phyloP scores from a whole-genome alignment of 345 rosid species.

The Zanthoxylum bungeanum region DNA sequence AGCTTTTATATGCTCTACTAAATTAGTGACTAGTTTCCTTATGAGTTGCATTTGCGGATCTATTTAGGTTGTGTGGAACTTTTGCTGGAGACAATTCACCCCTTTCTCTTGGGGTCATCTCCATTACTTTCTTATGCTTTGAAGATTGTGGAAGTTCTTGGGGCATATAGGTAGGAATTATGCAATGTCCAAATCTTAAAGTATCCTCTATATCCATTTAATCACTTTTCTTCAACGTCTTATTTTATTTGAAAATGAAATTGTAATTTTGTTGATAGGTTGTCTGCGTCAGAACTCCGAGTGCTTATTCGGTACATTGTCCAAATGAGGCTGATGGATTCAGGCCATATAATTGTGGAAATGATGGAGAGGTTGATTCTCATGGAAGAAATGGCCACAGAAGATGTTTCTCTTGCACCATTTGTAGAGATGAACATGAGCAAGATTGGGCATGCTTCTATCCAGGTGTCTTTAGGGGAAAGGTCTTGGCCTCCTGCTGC shows the following conservation, averaged over 20 bases:
- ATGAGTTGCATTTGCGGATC: constrained; percentile 20
- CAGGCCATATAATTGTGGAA: constrained; percentile 76
- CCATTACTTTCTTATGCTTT: constrained; percentile 70
- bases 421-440: constrained; percentile 97
- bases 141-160: constrained; percentile 96
- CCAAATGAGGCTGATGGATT: constrained; percentile 77
- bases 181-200: constrained; percentile 6
- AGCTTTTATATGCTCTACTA: constrained; percentile 6
- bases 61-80: constrained; percentile 89
- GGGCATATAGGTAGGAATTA: constrained; percentile 75
- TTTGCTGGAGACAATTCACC: constrained; percentile 81
- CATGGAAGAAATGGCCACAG: constrained; percentile 76
- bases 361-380: constrained; percentile 94
- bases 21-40: constrained; percentile 20
- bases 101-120: constrained; percentile 86
- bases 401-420: constrained; percentile 87
- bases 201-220: constrained; percentile 10
- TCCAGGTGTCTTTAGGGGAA: constrained; percentile 97
- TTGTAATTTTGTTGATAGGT: constrained; percentile 55
- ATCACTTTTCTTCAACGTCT: constrained; percentile 13
- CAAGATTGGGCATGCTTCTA: constrained; percentile 91
- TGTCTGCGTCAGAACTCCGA: constrained; percentile 90
- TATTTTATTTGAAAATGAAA: constrained; percentile 18
- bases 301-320: constrained; percentile 76
- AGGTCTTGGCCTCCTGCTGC: constrained; percentile 99